Percentiles rank a stretch among this genome's conserved stretches.
Evolutionary conservation across 495 filamentous ascomycete genomes (phyloP).

Genomic region (Podospora anserina): DNA sequence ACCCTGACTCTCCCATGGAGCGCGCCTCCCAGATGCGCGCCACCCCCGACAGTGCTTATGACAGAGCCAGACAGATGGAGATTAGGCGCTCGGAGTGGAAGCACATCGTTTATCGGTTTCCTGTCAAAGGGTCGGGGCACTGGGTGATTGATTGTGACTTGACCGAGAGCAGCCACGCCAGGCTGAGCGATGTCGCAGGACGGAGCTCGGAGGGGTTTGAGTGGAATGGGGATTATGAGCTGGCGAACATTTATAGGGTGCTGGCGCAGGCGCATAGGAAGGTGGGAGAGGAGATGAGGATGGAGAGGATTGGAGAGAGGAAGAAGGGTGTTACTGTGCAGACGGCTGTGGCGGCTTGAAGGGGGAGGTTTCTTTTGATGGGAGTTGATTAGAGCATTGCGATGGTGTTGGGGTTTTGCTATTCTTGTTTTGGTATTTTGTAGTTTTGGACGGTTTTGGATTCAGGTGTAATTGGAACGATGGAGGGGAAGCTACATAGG

Average conservation of each 20-base stretch:
- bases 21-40: conserved; percentile 24
- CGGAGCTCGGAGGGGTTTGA: conserved; percentile 21
- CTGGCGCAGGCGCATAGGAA: conserved; percentile 15
- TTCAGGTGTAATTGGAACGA: no score
- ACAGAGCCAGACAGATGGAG: conserved; percentile 26
- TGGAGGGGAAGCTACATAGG: no score
- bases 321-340: not conserved
- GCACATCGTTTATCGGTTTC: conserved; percentile 20
- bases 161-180: conserved; percentile 24
- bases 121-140: conserved; percentile 19
- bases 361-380: not conserved
- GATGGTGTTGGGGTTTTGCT: no score
- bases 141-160: conserved; percentile 25
- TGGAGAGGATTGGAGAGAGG: conserved; percentile 10
- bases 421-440: no score
- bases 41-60: conserved; percentile 25
- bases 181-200: conserved; percentile 22
- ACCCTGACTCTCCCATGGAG: conserved; percentile 18
- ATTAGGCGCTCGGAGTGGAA: conserved; percentile 24
- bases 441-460: no score
- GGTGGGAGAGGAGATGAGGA: conserved; percentile 26
- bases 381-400: not conserved
- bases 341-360: not conserved
- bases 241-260: conserved; percentile 23
- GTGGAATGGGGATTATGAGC: conserved; percentile 21